Percentiles rank a stretch among this genome's conserved stretches.
These are phyloP conservation scores for Nissolia schottii DNA, from an alignment of 306 rosid genomes.

Conservation along the genomic window DNA sequence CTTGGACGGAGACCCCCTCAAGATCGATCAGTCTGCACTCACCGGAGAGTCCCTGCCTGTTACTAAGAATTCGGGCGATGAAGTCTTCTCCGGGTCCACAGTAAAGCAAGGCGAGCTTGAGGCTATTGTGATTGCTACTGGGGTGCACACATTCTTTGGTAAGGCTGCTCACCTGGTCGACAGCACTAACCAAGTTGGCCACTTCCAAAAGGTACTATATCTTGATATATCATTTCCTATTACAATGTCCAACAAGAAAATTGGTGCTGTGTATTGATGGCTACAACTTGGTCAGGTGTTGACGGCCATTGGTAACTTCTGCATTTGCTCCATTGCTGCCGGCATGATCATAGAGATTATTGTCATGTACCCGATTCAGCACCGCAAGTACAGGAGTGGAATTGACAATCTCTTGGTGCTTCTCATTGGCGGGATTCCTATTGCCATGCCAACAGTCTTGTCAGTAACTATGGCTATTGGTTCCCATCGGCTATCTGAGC, in stretches of 20 bases:
- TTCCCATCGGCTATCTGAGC: conserved; percentile 72
- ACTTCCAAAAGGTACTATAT: conserved; percentile 71
- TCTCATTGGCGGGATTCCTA: conserved; percentile 92
- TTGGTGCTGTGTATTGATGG: background rate
- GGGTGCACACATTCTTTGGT: conserved; percentile 92
- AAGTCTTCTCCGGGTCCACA: conserved; percentile 86
- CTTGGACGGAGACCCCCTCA: conserved; percentile 71
- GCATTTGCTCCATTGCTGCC: conserved; percentile 77
- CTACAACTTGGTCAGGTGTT: conserved; percentile 53
- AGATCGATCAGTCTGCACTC: conserved; percentile 88
- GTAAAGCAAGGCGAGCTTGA: conserved; percentile 94
- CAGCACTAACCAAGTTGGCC: conserved; percentile 73
- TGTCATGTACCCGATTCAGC: conserved; percentile 88
- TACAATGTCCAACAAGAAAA: too few species aligned
- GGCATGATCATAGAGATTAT: conserved; percentile 71
- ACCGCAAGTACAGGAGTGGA: conserved; percentile 61
- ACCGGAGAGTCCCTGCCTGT: conserved; percentile 87
- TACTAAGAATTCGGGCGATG: conserved; percentile 51
- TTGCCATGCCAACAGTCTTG: conserved; percentile 93
- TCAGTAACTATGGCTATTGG: conserved; percentile 99
- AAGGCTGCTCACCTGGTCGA: conserved; percentile 96
- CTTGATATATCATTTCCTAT: background rate
- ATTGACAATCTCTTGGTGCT: conserved; percentile 88
- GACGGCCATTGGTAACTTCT: conserved; percentile 90
- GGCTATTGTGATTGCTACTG: conserved; percentile 92